Conservation (phyloP, 1,284 basidiomycete genomes). For the Fomes fomentarius region DNA sequence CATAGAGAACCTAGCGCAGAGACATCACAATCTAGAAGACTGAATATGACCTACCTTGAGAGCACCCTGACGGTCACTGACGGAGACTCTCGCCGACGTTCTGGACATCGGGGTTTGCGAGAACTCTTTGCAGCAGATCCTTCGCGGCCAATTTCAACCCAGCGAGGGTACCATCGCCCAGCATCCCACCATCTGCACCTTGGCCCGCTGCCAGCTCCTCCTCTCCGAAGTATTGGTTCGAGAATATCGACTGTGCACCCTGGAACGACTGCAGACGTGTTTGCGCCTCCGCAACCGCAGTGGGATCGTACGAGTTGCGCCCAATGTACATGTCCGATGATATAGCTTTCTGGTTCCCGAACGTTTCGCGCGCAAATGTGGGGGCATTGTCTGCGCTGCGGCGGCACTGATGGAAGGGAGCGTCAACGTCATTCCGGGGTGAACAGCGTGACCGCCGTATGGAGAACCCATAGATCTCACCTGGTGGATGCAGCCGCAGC, state of each 20-base stretch:
- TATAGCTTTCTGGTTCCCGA: conserved; percentile 92
- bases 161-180: conserved; percentile 74
- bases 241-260: conserved; percentile 93
- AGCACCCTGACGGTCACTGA: conserved; percentile 78
- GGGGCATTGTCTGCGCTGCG: conserved; percentile 64
- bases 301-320: conserved; percentile 86
- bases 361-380: conserved; percentile 88
- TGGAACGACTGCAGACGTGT: conserved; percentile 84
- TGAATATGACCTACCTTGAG: conserved; percentile 67
- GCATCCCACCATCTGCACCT: conserved; percentile 51
- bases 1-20: neutral
- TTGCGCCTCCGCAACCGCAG: conserved; percentile 77
- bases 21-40: conserved; percentile 24
- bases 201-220: conserved; percentile 47
- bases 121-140: conserved; percentile 78
- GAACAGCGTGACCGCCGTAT: conserved; percentile 28
- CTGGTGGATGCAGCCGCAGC: conserved; percentile 51
- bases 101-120: conserved; percentile 92
- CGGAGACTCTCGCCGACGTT: conserved; percentile 85
- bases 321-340: conserved; percentile 99
- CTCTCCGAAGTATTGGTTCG: conserved; percentile 94
- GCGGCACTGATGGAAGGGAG: conserved; percentile 25
- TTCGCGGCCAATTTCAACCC: conserved; percentile 78
- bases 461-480: conserved; percentile 38
- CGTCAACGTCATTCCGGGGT: conserved; percentile 15